Conservation (phyloP, 2,329 filamentous ascomycete genomes). For the Fusarium oligoseptatum region DNA sequence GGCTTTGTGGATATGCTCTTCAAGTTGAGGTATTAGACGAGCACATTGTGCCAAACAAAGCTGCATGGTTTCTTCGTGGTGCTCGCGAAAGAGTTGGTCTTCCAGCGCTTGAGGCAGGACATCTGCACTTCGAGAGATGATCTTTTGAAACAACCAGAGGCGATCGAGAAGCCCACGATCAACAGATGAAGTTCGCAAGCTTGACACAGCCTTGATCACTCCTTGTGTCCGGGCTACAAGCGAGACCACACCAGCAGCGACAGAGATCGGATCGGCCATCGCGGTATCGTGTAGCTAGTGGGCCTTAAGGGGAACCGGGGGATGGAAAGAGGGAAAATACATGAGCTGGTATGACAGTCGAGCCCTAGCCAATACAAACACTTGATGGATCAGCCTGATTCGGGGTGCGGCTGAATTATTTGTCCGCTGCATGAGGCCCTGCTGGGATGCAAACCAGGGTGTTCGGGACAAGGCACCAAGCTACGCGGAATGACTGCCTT, state of each 20-base stretch:
- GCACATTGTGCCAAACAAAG: background rate
- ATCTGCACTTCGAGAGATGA: background rate
- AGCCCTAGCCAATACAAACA: background rate
- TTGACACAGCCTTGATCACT: background rate
- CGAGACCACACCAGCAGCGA: background rate
- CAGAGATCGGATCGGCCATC: background rate
- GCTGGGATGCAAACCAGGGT: background rate
- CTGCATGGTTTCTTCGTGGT: background rate
- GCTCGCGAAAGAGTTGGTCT: background rate
- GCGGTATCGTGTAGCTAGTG: too few species aligned
- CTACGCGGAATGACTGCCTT: background rate
- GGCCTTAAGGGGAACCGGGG: too few species aligned
- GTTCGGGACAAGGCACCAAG: background rate
- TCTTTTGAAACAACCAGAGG: background rate
- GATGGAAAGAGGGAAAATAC: too few species aligned
- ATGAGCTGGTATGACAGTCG: too few species aligned
- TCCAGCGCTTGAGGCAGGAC: background rate
- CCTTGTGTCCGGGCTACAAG: background rate
- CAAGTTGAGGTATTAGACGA: background rate
- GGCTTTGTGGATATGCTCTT: background rate
- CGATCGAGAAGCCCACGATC: background rate
- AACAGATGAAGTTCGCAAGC: background rate
- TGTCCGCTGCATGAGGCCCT: background rate
- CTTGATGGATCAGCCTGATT: background rate
- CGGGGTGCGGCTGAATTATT: background rate